Base-by-base conservation (phyloP, 202 grass and related monocot genomes). In the Digitaria exilis region DNA sequence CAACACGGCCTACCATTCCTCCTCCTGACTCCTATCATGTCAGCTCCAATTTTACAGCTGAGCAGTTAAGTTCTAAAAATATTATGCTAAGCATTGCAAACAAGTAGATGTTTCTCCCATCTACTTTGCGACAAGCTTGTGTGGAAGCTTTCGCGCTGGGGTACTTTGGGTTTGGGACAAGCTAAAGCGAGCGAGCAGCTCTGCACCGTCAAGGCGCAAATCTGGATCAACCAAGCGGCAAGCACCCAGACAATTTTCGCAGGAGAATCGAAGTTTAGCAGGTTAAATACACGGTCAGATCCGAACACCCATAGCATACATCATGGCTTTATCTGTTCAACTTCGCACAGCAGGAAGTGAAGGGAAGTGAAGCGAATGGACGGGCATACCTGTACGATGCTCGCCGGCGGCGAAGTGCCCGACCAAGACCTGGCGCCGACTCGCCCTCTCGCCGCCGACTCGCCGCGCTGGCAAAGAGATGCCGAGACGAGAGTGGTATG, bases 141-240 rank as follows among this genome's bases (percentile, higher is more conserved):
- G 37, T 7, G n/a, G n/a, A n/a, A n/a, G n/a, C n/a, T n/a, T n/a
- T n/a, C n/a, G n/a, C n/a, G n/a, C n/a, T n/a, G n/a, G n/a, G 9
- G 37, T 39, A 39, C 37, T 39, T 39, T 39, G n/a, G n/a, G n/a
- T n/a, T n/a, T n/a, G 66, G 35, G 13, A 14, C n/a, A 75, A 68
- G 50, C 39, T 58, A 74, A 61, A 61, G 59, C 6, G 67, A 18
- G 37, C n/a, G 6, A 71, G 73, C 74, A 57, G 35, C 7, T 78
- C 26, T 26, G 28, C 80, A 48, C n/a, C 56, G 28, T 67, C 31
- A 21, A 63, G 80, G 51, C 71, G 58, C 62, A 56, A 75, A 87
- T 82, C 71, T 87, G 43, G 63, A 87, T 83, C 85, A 77, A 80
- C 28, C 54, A 76, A 76, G 62, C 16, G 6, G 39, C 19, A 32